Base-by-base conservation (phyloP, 805 yeast genomes). In the Candida rishiriensis region DNA sequence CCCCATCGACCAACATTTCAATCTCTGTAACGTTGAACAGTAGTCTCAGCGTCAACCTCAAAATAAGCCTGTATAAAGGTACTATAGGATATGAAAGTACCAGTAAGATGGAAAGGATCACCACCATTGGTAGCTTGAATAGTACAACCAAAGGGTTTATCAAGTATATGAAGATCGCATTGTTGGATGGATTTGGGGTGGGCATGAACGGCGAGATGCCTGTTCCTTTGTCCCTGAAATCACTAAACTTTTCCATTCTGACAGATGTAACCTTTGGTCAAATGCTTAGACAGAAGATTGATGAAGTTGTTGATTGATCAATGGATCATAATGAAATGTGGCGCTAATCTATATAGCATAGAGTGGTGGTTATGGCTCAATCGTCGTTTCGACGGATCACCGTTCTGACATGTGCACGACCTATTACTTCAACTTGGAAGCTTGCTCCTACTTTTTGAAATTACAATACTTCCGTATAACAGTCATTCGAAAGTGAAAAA, bases 201-300 rank as follows among this genome's bases (percentile, higher is more conserved):
- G 95, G 95, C 66, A 85, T 69, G 53, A 88, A 88, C 3, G 97
- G 97, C 0, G 95, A 83, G 31, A 89, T 85, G n/a, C 97, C 97
- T 1, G 97, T 89, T 4, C 91, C 93, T 49, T 81, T 85, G 59
- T 88, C 97, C 63, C 96, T 75, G 83, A 86, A 88, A 48, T 76
- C 75, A 21, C 93, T 81, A 66, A 79, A 89, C 65, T 85, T 83
- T 66, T 86, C 95, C 96, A 89, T 85, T 10, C 10, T 43, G 9
- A 3, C 26, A 4, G 7, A 21, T 21, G 4, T 21, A 21, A 21
- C 7, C 7, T 5, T 21, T 21, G 7, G 7, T 7, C 7, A 21
- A 21, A 21, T 21, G 26, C 26, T 21, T 5, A 21, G 26, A 21
- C 26, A 5, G 26, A 21, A 21, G 26, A 21, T 21, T 21, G 26